These are phyloP conservation scores for Pythium myriotylum DNA, from an alignment of 352 stramenopile species.

Conservation along the genomic window DNA sequence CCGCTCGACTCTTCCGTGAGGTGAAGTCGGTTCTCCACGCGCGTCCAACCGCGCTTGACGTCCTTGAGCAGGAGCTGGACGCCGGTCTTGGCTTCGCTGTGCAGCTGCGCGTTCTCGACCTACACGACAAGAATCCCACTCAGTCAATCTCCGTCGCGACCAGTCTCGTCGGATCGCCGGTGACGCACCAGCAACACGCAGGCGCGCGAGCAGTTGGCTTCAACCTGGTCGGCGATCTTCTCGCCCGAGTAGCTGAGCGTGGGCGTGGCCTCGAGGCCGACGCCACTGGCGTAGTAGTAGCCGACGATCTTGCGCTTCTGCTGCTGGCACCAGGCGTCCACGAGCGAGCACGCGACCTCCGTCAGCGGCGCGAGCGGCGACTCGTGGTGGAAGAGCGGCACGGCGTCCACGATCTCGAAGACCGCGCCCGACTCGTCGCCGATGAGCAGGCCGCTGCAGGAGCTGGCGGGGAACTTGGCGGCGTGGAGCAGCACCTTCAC, in stretches of 20 bases:
- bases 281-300: constrained; percentile 57
- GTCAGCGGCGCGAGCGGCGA: constrained; percentile 62
- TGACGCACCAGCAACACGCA: constrained; percentile 58
- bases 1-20: constrained; percentile 43
- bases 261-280: constrained; percentile 33
- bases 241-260: constrained; percentile 56
- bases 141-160: neutral
- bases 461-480: constrained; percentile 50
- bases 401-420: constrained; percentile 57
- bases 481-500: constrained; percentile 80
- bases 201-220: constrained; percentile 63
- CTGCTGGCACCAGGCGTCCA: constrained; percentile 55
- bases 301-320: constrained; percentile 63
- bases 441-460: constrained; percentile 61
- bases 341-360: constrained; percentile 69
- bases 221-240: constrained; percentile 72
- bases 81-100: constrained; percentile 49
- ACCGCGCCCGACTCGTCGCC: constrained; percentile 49
- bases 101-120: constrained; percentile 62
- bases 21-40: constrained; percentile 63
- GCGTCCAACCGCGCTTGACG: constrained; percentile 76
- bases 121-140: constrained; percentile 14
- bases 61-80: constrained; percentile 80
- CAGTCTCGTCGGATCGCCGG: neutral
- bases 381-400: constrained; percentile 83